A percentile compares a stretch with the other conserved stretches of the same genome.
Evolutionary conservation across 1,139 yeast species (phyloP).

Genomic region (Sugiyamaella sp.): DNA sequence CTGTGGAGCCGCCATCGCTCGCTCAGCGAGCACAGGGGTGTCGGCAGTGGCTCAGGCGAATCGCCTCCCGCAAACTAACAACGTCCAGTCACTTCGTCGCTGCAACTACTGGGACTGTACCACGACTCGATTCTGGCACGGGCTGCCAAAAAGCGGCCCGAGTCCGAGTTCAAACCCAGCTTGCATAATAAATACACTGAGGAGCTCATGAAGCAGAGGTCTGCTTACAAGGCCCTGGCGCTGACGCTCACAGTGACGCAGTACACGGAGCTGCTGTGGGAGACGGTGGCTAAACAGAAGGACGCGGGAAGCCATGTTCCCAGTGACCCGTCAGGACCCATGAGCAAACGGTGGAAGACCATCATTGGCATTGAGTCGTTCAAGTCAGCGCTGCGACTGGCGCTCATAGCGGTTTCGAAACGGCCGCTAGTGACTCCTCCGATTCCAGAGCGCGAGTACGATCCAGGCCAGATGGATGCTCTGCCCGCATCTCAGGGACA

Average conservation of each 20-base stretch:
- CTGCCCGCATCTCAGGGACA: not conserved
- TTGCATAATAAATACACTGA: conserved; percentile 44
- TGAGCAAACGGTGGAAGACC: conserved; percentile 39
- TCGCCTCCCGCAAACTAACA: no score
- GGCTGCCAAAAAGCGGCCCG: conserved; percentile 37
- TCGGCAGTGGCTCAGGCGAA: no score
- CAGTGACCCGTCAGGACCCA: conserved; percentile 27
- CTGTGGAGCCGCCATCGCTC: no score
- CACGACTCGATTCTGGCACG: conserved; percentile 44
- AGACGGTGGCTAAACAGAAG: conserved; percentile 42
- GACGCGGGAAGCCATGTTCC: not conserved
- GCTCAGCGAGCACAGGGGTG: no score
- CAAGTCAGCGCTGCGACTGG: conserved; percentile 42
- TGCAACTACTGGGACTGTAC: conserved; percentile 45
- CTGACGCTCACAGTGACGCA: conserved; percentile 41
- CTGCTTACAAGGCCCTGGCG: conserved; percentile 40
- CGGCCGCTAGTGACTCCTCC: conserved; percentile 42
- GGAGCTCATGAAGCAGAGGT: conserved; percentile 32
- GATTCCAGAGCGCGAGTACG: conserved; percentile 44
- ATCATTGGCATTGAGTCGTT: conserved; percentile 42
- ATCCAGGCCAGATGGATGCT: conserved; percentile 25
- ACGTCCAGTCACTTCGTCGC: conserved; percentile 37
- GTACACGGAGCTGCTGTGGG: conserved; percentile 45
- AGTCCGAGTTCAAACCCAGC: conserved; percentile 33
- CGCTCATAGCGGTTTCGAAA: conserved; percentile 37